Base-by-base conservation (phyloP, 169 alveolate genomes). In the Blepharisma undulans region DNA sequence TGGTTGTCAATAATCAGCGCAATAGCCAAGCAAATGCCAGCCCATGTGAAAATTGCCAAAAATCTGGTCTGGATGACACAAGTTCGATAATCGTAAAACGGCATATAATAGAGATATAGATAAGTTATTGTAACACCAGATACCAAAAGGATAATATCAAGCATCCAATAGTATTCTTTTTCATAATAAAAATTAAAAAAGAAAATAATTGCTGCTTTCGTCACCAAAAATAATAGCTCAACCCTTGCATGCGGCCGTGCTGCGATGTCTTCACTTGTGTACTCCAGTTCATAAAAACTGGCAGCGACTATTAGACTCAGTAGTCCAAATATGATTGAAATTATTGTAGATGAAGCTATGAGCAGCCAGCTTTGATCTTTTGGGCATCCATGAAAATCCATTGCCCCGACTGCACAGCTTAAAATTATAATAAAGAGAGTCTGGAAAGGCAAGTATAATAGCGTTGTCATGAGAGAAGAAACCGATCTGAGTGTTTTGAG, bases 191-290 rank as follows among this genome's bases (percentile, higher is more conserved):
- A 21, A 3, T 29, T 71, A 30, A 86, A 34, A 21, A 71, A 27
- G 14, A 86, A 27, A 7, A 85, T 71, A 7, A 66, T 66, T 5
- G 22, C 25, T 21, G 29, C 72, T 72, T 86, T 86, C 18, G 19
- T 21, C 82, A 86, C 18, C 84, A 86, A 86, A 86, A 25, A 86
- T 25, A 71, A 25, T 12, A 86, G n/a, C 66, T 86, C 91, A 21
- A 86, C 36, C 22, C 91, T 60, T 4, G 91, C 80, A 86, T 86
- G 91, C 7, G 91, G 91, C n/a, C 91, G 6, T 3, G 91, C 91
- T 71, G 91, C 61, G 36, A 36, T 85, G 22, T 86, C 91, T 25
- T 86, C 91, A 86, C 84, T 86, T 34, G 48, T 71, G n/a, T 72
- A 71, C 10, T 86, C 91, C 22, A 30, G 85, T 36, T 86, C 91